Evolutionary conservation across 1,139 yeast species (phyloP).

Genomic region (Barnettozyma hawaiiensis): DNA sequence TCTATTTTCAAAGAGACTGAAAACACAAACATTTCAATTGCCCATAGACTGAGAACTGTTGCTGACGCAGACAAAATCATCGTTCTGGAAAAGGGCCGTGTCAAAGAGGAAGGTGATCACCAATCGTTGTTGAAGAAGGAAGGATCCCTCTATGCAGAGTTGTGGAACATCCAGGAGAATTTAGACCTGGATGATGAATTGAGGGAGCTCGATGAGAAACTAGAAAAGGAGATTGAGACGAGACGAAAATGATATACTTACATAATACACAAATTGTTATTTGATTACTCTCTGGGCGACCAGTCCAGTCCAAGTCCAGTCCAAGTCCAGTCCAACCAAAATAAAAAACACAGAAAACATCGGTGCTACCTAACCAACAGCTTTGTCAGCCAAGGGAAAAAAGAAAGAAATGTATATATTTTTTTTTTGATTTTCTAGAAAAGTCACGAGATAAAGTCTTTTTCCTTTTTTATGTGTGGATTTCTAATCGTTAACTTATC

Average conservation of each 20-base stretch:
- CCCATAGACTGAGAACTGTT: conserved; percentile 88
- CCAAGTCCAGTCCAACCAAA: too few relatives aligned
- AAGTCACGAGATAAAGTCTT: too few relatives aligned
- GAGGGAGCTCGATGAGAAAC: conserved; percentile 6
- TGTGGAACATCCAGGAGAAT: conserved; percentile 92
- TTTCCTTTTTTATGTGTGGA: too few relatives aligned
- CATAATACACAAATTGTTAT: too few relatives aligned
- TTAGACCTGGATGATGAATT: conserved; percentile 43
- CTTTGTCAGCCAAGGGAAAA: too few relatives aligned
- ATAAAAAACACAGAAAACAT: too few relatives aligned
- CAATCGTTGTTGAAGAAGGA: conserved; percentile 46
- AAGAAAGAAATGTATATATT: too few relatives aligned
- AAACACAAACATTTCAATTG: conserved; percentile 83
- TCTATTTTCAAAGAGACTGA: conserved; percentile 49
- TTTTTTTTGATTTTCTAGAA: too few relatives aligned
- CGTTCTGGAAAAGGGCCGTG: conserved; percentile 72
- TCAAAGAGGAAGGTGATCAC: conserved; percentile 87
- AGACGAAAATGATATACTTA: background rate
- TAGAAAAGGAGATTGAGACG: conserved; percentile 5
- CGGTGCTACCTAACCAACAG: too few relatives aligned
- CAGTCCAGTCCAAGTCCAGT: too few relatives aligned
- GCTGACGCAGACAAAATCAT: conserved; percentile 94
- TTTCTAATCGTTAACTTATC: background rate
- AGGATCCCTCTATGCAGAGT: conserved; percentile 60
- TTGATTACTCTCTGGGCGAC: too few relatives aligned